These are phyloP conservation scores for Brasilioporus rufonigricans DNA, from an alignment of 768 basidiomycete species.

Conservation along the genomic window DNA sequence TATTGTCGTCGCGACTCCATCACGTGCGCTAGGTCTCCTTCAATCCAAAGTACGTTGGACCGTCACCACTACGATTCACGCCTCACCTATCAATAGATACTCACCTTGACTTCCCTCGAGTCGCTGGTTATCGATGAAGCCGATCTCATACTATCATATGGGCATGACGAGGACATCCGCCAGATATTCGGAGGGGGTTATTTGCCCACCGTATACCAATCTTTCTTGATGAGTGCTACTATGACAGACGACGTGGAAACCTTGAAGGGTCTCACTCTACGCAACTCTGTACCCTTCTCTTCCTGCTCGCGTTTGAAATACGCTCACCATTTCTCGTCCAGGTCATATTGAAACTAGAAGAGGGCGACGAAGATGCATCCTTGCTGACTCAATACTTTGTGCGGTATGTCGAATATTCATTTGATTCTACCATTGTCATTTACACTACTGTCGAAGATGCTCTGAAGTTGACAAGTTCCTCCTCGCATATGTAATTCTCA, in stretches of 20 bases:
- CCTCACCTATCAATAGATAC: slow-evolving; percentile 42
- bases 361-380: slow-evolving; percentile 78
- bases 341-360: slow-evolving; percentile 86
- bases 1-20: slow-evolving; percentile 77
- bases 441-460: slow-evolving; percentile 46
- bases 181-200: slow-evolving; percentile 66
- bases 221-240: slow-evolving; percentile 96
- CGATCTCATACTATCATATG: slow-evolving; percentile 94
- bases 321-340: slow-evolving; percentile 29
- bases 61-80: background rate
- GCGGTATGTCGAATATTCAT: slow-evolving; percentile 43
- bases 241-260: slow-evolving; percentile 95
- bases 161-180: slow-evolving; percentile 87
- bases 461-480: slow-evolving; percentile 98
- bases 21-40: slow-evolving; percentile 62
- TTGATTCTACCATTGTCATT: background rate
- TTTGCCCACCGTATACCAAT: slow-evolving; percentile 81
- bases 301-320: background rate
- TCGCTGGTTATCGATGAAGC: slow-evolving; percentile 97
- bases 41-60: slow-evolving; percentile 57
- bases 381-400: slow-evolving; percentile 85
- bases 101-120: slow-evolving; percentile 66
- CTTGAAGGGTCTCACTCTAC: slow-evolving; percentile 82
- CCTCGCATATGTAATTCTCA: slow-evolving; percentile 92
- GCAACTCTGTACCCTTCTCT: slow-evolving; percentile 70